These are phyloP conservation scores for Fragilaria radians DNA, from an alignment of 108 stramenopile genomes.

Conservation along the genomic window DNA sequence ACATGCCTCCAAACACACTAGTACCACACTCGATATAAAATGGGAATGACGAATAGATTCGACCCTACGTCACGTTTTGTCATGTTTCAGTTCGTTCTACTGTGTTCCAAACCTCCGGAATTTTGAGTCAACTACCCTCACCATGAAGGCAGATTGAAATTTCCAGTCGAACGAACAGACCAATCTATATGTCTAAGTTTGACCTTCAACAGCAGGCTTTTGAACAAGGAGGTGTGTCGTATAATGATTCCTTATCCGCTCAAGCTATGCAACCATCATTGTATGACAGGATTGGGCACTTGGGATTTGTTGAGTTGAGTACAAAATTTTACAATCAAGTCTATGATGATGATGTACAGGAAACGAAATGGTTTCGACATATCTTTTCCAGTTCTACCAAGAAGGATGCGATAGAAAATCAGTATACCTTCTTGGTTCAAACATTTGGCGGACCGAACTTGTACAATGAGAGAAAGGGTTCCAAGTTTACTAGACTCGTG, in stretches of 20 bases:
- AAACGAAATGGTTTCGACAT: conserved; percentile 54
- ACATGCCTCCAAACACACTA: not conserved
- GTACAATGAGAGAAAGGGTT: conserved; percentile 66
- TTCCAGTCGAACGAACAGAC: not conserved
- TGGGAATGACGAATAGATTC: not conserved
- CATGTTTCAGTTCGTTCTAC: not conserved
- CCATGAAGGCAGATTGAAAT: too few species aligned
- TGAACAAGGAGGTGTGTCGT: conserved; percentile 27
- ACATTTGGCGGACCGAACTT: conserved; percentile 72
- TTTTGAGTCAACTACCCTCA: too few species aligned
- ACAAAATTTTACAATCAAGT: conserved; percentile 64
- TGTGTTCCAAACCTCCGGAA: not conserved
- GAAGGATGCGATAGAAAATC: conserved; percentile 72
- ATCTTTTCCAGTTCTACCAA: conserved; percentile 75
- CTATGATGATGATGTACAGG: conserved; percentile 40
- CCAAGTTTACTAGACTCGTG: conserved; percentile 65
- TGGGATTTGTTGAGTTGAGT: conserved; percentile 44
- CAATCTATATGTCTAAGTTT: conserved; percentile 31
- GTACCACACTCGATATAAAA: not conserved
- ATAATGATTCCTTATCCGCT: conserved; percentile 31
- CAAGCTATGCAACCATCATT: conserved; percentile 36
- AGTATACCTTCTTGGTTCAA: conserved; percentile 72
- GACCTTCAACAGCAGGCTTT: conserved; percentile 29
- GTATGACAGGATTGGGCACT: conserved; percentile 50
- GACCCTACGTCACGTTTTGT: not conserved